Evolutionary conservation across 1,139 yeast genomes (phyloP).

Genomic region (Debaryomyces fabryi): DNA sequence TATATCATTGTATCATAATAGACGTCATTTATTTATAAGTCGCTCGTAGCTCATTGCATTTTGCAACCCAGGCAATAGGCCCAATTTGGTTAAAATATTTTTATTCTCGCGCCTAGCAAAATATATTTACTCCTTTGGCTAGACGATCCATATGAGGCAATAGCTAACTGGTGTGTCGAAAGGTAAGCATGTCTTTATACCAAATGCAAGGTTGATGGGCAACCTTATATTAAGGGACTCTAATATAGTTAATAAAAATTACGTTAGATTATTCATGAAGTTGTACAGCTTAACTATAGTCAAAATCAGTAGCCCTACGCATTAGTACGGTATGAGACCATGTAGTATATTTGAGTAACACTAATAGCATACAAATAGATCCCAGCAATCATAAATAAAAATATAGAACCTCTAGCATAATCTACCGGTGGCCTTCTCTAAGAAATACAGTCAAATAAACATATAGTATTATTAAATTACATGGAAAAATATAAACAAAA

Average conservation of each 20-base stretch:
- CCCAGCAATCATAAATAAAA: too few relatives aligned
- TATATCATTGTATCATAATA: background rate
- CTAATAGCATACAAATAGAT: too few relatives aligned
- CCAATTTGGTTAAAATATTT: constrained; percentile 1
- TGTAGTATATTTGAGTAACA: too few relatives aligned
- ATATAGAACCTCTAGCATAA: background rate
- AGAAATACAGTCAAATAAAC: constrained; percentile 5
- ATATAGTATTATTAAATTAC: constrained; percentile 24
- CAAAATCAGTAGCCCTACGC: too few relatives aligned
- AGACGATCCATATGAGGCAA: background rate
- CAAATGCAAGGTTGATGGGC: background rate
- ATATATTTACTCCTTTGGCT: background rate
- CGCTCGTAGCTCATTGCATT: background rate
- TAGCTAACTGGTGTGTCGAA: background rate
- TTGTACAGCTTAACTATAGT: too few relatives aligned
- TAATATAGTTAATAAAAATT: too few relatives aligned
- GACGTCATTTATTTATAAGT: background rate
- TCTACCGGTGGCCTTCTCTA: background rate
- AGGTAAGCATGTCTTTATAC: too few relatives aligned
- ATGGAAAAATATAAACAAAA: constrained; percentile 18
- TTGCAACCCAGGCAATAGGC: constrained; percentile 6
- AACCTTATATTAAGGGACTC: background rate
- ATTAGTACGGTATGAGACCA: too few relatives aligned
- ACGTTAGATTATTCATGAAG: too few relatives aligned
- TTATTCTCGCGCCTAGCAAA: background rate